These are phyloP conservation scores for Aspergillus baeticus DNA, from an alignment of 495 filamentous ascomycete species.

Conservation along the genomic window DNA sequence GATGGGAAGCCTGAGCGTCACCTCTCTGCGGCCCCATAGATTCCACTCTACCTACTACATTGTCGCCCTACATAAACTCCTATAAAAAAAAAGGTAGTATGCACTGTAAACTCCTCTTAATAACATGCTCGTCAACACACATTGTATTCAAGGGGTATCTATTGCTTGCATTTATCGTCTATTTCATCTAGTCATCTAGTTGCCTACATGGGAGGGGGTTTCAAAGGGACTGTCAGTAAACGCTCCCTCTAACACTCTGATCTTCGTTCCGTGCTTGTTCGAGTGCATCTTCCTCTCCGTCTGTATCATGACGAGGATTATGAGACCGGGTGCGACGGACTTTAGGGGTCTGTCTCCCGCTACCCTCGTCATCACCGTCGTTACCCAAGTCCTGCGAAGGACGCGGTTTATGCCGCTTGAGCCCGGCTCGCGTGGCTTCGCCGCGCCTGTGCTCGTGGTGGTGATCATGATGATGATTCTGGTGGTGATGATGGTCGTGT, in stretches of 20 bases:
- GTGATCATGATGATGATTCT: conserved; percentile 21
- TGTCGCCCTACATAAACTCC: not conserved
- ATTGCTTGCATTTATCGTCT: conserved; percentile 3
- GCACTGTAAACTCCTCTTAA: no score
- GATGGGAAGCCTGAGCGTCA: conserved; percentile 2
- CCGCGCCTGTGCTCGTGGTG: not conserved
- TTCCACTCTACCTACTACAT: conserved; percentile 1
- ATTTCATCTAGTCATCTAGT: not conserved
- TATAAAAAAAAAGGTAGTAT: no score
- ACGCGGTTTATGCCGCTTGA: conserved; percentile 17
- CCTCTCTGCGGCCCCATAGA: not conserved
- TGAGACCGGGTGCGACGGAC: conserved; percentile 25
- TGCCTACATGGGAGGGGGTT: not conserved
- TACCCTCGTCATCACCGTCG: conserved; percentile 54
- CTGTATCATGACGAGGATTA: conserved; percentile 19
- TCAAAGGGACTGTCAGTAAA: conserved; percentile 25
- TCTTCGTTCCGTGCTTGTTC: conserved; percentile 20
- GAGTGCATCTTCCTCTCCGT: not conserved
- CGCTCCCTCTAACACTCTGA: conserved; percentile 40
- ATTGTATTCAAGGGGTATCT: not conserved
- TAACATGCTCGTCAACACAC: not conserved
- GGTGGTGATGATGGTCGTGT: conserved; percentile 18
- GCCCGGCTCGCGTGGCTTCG: conserved; percentile 1
- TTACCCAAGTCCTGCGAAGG: conserved; percentile 40
- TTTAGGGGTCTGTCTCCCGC: conserved; percentile 29